phyloP scores from a whole-genome alignment of 768 basidiomycete species.

The Termitomyces bulborhizus region DNA sequence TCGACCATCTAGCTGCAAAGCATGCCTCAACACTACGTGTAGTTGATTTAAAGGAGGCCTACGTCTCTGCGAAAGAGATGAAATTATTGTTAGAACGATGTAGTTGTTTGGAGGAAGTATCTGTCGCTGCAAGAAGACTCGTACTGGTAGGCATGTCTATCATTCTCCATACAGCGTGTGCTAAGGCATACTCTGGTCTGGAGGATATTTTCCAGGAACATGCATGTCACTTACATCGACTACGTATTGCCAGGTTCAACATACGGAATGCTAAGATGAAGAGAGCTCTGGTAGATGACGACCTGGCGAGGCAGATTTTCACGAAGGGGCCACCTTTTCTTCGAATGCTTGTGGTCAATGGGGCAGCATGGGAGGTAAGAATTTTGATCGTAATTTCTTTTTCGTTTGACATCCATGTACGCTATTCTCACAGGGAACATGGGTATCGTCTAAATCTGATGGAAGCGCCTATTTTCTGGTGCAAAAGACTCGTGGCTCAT shows the following conservation, averaged over 20 bases:
- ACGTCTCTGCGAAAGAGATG: constrained; percentile 15
- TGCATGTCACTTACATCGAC: constrained; percentile 12
- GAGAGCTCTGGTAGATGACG: constrained; percentile 14
- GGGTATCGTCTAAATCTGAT: constrained; percentile 9
- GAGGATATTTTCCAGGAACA: constrained; percentile 22
- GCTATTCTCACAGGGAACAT: constrained; percentile 8
- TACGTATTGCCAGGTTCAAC: constrained; percentile 28
- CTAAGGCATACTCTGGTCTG: neutral
- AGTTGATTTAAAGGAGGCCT: constrained; percentile 17
- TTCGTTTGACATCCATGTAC: neutral
- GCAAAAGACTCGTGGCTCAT: neutral
- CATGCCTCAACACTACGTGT: constrained; percentile 23
- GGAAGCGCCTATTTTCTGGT: constrained; percentile 3
- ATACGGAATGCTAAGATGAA: constrained; percentile 25
- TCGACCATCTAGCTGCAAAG: constrained; percentile 24
- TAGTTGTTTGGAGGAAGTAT: constrained; percentile 28
- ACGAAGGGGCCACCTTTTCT: constrained; percentile 19
- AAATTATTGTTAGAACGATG: constrained; percentile 25
- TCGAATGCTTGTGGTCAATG: constrained; percentile 26
- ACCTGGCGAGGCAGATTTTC: constrained; percentile 19
- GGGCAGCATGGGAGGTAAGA: constrained; percentile 26
- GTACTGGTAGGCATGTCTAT: constrained; percentile 24
- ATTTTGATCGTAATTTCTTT: neutral
- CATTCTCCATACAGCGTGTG: neutral
- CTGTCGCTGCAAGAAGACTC: constrained; percentile 21